Conservation (phyloP, 1,284 basidiomycete genomes). For the Leccinum huronense region DNA sequence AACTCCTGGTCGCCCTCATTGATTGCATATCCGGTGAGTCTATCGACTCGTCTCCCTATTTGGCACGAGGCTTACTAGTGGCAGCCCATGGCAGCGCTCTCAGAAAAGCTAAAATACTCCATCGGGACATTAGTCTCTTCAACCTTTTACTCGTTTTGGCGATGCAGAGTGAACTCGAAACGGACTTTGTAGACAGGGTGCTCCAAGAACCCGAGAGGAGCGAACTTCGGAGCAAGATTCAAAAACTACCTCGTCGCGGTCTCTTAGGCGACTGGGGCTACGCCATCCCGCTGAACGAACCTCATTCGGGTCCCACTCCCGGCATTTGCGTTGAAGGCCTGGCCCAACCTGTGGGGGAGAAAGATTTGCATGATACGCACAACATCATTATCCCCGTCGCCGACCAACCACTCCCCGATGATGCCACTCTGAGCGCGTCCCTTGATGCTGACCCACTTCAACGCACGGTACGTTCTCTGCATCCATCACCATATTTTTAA, state of each 20-base stretch:
- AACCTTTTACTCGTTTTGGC: constrained; percentile 7
- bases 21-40: constrained; percentile 9
- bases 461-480: background rate
- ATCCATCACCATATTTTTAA: background rate
- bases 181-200: background rate
- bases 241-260: background rate
- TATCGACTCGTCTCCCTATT: background rate
- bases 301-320: background rate
- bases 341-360: background rate
- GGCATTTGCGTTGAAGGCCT: background rate
- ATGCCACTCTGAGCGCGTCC: background rate
- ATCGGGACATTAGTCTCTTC: constrained; percentile 9
- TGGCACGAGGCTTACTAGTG: background rate
- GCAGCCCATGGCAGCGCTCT: constrained; percentile 7
- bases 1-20: constrained; percentile 7
- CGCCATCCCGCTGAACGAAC: background rate
- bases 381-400: constrained; percentile 1
- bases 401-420: background rate
- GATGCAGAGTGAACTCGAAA: background rate
- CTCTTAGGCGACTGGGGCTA: constrained; percentile 9
- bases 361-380: background rate
- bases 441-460: constrained; percentile 1
- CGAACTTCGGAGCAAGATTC: background rate
- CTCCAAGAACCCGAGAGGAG: background rate
- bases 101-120: background rate